Conservation (phyloP, 2,329 filamentous ascomycete genomes). For the Botrytis sinoallii region DNA sequence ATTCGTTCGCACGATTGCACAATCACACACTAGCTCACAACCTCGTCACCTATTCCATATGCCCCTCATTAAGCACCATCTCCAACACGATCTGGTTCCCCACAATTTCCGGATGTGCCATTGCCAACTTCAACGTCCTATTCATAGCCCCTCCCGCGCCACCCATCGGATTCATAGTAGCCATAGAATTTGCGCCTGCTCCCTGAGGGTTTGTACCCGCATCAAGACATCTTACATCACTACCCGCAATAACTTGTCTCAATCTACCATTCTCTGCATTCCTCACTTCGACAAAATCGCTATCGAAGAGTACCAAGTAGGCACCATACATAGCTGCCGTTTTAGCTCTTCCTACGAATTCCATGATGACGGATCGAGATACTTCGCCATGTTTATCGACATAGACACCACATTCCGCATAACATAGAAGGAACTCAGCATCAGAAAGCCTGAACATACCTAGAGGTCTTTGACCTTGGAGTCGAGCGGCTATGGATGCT, state of each 20-base stretch:
- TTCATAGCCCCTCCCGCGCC: conserved; percentile 42
- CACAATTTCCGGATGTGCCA: conserved; percentile 88
- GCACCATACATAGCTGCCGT: conserved; percentile 86
- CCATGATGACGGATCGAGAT: conserved; percentile 91
- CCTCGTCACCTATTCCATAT: conserved; percentile 40
- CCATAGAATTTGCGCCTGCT: conserved; percentile 47
- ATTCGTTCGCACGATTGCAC: too few species aligned
- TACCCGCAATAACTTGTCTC: conserved; percentile 88
- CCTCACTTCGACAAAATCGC: conserved; percentile 93
- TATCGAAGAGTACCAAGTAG: conserved; percentile 90
- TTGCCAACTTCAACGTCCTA: conserved; percentile 86
- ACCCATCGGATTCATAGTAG: conserved; percentile 26
- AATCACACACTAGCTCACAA: not conserved
- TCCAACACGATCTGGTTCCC: conserved; percentile 87
- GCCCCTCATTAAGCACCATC: conserved; percentile 86
- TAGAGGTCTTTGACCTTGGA: conserved; percentile 78
- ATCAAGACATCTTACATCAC: conserved; percentile 87
- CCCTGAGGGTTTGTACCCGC: conserved; percentile 61
- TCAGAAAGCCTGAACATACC: conserved; percentile 96
- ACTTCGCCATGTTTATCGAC: conserved; percentile 98
- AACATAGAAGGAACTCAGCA: conserved; percentile 87
- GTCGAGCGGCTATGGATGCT: conserved; percentile 76
- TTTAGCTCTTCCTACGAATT: conserved; percentile 92
- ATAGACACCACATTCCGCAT: conserved; percentile 95
- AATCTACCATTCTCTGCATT: conserved; percentile 94